These are phyloP conservation scores for Mucor ambiguus DNA, from an alignment of 371 early-diverging fungal genomes.

Conservation along the genomic window DNA sequence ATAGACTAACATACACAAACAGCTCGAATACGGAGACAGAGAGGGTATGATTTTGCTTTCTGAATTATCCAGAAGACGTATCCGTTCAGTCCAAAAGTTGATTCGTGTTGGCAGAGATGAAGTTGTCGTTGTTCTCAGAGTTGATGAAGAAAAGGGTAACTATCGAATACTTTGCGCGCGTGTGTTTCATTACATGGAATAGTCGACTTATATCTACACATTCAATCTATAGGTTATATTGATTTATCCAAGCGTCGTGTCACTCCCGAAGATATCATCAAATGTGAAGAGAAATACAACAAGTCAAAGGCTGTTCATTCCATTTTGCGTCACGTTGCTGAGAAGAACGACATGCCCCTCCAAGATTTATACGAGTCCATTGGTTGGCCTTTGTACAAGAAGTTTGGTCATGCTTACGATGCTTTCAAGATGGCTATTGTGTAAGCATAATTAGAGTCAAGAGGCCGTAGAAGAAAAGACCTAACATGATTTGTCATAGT, in stretches of 20 bases:
- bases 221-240: conserved; percentile 82
- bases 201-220: not conserved
- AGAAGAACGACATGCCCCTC: conserved; percentile 81
- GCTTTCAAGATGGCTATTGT: conserved; percentile 94
- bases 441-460: conserved; percentile 49
- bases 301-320: conserved; percentile 95
- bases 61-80: conserved; percentile 97
- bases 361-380: conserved; percentile 89
- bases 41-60: conserved; percentile 98
- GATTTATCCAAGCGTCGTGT: conserved; percentile 99
- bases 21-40: conserved; percentile 88
- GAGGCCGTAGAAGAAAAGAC: not conserved
- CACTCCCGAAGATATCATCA: conserved; percentile 92
- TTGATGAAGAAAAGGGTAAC: conserved; percentile 98
- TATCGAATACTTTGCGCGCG: not conserved
- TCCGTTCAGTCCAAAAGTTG: conserved; percentile 97
- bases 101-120: conserved; percentile 98
- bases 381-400: conserved; percentile 98
- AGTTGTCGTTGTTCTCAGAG: conserved; percentile 96
- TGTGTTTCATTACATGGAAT: not conserved
- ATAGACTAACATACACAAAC: not conserved
- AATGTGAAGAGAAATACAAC: conserved; percentile 95
- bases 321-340: conserved; percentile 90
- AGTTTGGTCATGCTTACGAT: conserved; percentile 98
- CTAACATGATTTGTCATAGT: conserved; percentile 40